Percentiles rank a stretch among this genome's conserved stretches.
Conservation (phyloP, 1,284 basidiomycete genomes). For the Pseudozyma pruni region DNA sequence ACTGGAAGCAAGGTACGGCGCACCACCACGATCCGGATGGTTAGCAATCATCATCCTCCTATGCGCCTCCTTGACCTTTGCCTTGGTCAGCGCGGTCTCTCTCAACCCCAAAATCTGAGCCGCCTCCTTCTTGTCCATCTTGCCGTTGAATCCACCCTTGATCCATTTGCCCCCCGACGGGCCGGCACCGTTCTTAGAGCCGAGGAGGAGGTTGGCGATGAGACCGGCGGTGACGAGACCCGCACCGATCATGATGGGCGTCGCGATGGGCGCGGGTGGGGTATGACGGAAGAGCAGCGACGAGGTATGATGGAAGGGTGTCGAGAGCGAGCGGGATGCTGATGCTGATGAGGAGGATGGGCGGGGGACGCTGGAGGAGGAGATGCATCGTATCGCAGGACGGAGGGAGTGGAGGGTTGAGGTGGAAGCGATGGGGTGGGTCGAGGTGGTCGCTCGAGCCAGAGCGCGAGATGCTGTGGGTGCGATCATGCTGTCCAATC, state of each 20-base stretch:
- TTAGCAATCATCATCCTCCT: slow-evolving; percentile 72
- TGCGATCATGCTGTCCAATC: too few relatives aligned
- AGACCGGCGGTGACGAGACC: slow-evolving; percentile 61
- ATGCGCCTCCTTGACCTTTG: slow-evolving; percentile 67
- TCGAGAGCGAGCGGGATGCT: slow-evolving; percentile 32
- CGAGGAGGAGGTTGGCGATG: slow-evolving; percentile 53
- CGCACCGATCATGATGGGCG: slow-evolving; percentile 57
- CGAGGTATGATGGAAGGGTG: slow-evolving; percentile 43
- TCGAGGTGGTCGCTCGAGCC: slow-evolving; percentile 6
- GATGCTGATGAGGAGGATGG: slow-evolving; percentile 6
- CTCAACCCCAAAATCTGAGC: slow-evolving; percentile 85
- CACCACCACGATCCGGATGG: slow-evolving; percentile 94
- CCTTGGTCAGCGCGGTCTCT: slow-evolving; percentile 64
- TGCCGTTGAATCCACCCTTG: slow-evolving; percentile 91
- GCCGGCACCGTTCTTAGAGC: slow-evolving; percentile 66
- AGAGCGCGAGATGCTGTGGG: slow-evolving; percentile 19
- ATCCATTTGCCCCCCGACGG: slow-evolving; percentile 81
- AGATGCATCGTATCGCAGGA: slow-evolving; percentile 9
- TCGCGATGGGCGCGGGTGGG: slow-evolving; percentile 42
- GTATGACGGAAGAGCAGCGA: slow-evolving; percentile 47
- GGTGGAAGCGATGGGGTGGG: neutral
- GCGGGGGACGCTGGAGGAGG: slow-evolving; percentile 3
- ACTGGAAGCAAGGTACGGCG: slow-evolving; percentile 93
- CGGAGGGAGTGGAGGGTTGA: neutral
- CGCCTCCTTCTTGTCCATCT: slow-evolving; percentile 96